Percentiles rank a stretch among this genome's conserved stretches.
phyloP scores from a whole-genome alignment of 371 early-diverging fungal species.

The Haplosporangium sp. region DNA sequence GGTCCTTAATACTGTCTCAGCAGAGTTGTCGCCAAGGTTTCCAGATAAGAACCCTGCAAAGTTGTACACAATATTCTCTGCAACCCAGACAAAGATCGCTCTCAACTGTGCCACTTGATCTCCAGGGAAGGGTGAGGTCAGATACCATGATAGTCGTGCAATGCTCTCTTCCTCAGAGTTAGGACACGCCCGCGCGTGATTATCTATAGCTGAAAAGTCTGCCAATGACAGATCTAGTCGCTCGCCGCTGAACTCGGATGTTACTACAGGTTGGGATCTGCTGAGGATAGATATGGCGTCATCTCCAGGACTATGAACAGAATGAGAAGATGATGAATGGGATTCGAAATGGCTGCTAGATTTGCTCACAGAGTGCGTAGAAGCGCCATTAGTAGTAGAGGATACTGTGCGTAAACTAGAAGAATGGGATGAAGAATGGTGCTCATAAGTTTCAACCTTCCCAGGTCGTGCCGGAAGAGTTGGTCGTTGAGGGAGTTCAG shows the following conservation, averaged over 20 bases:
- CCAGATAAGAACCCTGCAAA: conserved; percentile 13
- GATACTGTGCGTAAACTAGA: neutral
- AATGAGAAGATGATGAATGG: neutral
- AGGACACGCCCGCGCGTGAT: conserved; percentile 38
- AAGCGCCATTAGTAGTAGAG: neutral
- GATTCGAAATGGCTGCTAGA: neutral
- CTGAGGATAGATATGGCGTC: conserved; percentile 9
- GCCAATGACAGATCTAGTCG: conserved; percentile 22
- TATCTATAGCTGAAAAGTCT: conserved; percentile 37
- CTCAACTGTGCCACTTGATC: conserved; percentile 48
- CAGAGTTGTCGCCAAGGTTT: conserved; percentile 20
- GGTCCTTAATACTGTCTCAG: conserved; percentile 30
- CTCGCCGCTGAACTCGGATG: conserved; percentile 33
- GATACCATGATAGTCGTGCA: conserved; percentile 34
- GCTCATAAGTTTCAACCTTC: conserved; percentile 2
- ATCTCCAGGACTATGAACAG: neutral
- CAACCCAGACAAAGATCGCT: conserved; percentile 36
- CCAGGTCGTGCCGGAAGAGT: conserved; percentile 25
- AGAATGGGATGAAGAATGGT: conserved; percentile 15
- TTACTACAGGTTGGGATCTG: conserved; percentile 7
- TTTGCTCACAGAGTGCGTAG: neutral
- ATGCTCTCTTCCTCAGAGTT: conserved; percentile 28
- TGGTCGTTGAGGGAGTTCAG: conserved; percentile 22
- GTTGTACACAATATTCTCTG: conserved; percentile 31
- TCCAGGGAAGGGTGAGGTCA: conserved; percentile 41